These are phyloP conservation scores for Neopestalotiopsis rosae DNA, from an alignment of 2,329 filamentous ascomycete genomes.

Conservation along the genomic window DNA sequence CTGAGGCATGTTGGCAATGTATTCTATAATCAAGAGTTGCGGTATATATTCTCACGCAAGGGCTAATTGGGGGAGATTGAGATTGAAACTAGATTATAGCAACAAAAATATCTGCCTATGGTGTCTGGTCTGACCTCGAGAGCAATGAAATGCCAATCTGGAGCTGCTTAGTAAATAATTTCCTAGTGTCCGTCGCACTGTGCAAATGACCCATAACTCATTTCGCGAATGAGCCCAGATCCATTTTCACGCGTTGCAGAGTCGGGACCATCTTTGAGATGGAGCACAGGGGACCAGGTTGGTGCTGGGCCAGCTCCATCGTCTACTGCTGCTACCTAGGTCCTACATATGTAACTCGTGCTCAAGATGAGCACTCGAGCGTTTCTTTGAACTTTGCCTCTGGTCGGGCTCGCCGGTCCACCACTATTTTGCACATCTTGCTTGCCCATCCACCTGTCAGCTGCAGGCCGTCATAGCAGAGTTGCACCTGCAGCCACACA, in stretches of 20 bases:
- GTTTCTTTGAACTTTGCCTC: neutral
- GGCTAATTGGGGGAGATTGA: neutral
- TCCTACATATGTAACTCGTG: neutral
- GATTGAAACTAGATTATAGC: neutral
- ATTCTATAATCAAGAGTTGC: neutral
- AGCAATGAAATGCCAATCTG: neutral
- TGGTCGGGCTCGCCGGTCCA: neutral
- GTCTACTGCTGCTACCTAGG: neutral
- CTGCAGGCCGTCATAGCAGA: neutral
- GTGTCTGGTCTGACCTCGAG: neutral
- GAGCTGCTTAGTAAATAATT: neutral
- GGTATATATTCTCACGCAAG: neutral
- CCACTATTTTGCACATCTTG: neutral
- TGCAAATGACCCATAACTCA: neutral
- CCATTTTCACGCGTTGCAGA: constrained; percentile 1
- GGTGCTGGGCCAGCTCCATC: neutral
- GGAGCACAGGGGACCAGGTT: neutral
- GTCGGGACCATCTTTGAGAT: neutral
- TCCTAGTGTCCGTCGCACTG: neutral
- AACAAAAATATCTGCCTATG: neutral
- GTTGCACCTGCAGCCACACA: neutral
- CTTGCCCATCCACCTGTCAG: neutral
- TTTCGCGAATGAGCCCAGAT: constrained; percentile 2
- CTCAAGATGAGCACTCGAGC: neutral
- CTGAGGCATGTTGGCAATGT: too few relatives aligned